Evolutionary conservation across 192 early-diverging fungal species (phyloP), one percentile per base, ranked within the genome.

Genomic region (Entophlyctis helioformis): DNA sequence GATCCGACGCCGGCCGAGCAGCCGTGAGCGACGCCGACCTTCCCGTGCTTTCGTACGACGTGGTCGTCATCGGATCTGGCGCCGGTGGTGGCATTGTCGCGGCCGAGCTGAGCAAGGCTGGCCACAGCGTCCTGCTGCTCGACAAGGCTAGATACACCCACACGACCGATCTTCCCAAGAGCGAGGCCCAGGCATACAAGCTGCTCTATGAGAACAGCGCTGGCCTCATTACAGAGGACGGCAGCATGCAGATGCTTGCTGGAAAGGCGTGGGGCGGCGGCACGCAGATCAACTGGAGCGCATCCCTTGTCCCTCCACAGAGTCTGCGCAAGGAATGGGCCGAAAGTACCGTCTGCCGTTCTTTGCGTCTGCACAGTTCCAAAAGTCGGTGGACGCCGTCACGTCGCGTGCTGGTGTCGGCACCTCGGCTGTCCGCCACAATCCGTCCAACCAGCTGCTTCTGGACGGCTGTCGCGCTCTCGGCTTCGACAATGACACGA

Each of bases 201-300:
- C 65, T 51, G 10, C 45, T 83, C 33, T 82, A 77, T 43, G 86
- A 88, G 51, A 43, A 46, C 23, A 51, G 62, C 5, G 78, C 66
- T 1, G 44, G 56, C 1, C 51, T 81, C 27, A 32, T 63, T 9
- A 59, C 61, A 16, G 54, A 66, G 3, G 76, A 80, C 51, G 78
- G 76, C 13, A 41, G 60, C 18, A 46, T 88, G 5, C 61, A 54
- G 15, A 48, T 84, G 15, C 43, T 77, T 18, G 76, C 77, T 12
- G 86, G 84, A 4, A 57, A 50, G 27, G 72, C 79, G n/a, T 83
- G 77, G 63, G 86, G 86, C 32, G 86, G 86, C 48, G 86, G 84
- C 25, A 84, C 82, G 25, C 63, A 63, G 10, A n/a, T 62, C 27
- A 18, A 29, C 39, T 35, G 41, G 46, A 35, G 21, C 44, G 59